Conservation (phyloP, 441 rosid species). For the Croton setiger region DNA sequence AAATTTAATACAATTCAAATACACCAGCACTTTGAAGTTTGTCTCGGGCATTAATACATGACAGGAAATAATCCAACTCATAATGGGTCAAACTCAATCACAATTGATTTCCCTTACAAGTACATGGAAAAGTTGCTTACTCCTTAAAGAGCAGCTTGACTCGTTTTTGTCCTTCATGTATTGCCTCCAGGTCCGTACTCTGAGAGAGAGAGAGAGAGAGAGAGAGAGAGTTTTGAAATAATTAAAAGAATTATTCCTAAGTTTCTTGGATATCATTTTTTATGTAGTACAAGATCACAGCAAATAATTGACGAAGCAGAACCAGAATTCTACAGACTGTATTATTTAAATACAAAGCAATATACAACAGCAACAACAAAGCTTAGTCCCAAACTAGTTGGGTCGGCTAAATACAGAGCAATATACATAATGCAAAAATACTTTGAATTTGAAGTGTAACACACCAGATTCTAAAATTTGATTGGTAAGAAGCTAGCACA, state of each 20-base stretch:
- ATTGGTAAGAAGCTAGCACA: background rate
- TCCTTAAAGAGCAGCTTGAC: constrained; percentile 59
- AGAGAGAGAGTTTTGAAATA: background rate
- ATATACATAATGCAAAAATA: background rate
- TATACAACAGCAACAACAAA: too few relatives aligned
- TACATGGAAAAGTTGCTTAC: constrained; percentile 45
- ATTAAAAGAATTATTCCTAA: background rate
- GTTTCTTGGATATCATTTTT: background rate
- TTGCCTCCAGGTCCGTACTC: background rate
- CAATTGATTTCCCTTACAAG: constrained; percentile 1
- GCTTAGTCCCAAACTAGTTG: too few relatives aligned
- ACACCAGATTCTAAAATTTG: background rate
- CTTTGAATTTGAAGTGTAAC: background rate
- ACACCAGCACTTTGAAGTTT: background rate
- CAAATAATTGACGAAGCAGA: background rate
- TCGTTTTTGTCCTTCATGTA: constrained; percentile 51
- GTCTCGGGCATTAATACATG: background rate
- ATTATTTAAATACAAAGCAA: background rate
- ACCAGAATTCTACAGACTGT: background rate
- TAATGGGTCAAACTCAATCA: background rate
- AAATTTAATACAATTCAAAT: background rate
- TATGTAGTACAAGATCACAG: background rate
- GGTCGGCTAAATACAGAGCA: background rate
- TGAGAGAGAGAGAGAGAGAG: constrained; percentile 1
- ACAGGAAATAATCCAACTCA: background rate